A percentile compares a stretch with the other conserved stretches of the same genome.
These are phyloP conservation scores for Paecilomyces variotii DNA, from an alignment of 2,329 filamentous ascomycete genomes.

Conservation along the genomic window DNA sequence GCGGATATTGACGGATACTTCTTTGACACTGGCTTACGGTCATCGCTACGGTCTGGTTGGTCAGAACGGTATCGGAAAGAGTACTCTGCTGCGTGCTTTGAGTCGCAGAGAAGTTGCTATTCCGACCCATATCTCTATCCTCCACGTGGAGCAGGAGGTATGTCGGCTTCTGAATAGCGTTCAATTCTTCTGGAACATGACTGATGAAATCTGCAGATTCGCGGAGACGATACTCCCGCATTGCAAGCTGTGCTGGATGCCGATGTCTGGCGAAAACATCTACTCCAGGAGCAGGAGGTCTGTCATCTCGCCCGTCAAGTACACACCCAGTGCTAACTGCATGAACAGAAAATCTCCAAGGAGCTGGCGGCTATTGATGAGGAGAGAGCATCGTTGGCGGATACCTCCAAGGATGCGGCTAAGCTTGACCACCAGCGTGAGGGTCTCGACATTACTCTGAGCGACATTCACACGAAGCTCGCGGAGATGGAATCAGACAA, in stretches of 20 bases:
- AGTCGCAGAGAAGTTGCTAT: constrained; percentile 90
- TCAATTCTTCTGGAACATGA: not conserved
- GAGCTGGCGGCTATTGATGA: constrained; percentile 70
- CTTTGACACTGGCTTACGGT: constrained; percentile 81
- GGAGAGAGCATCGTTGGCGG: constrained; percentile 71
- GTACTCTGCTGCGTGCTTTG: constrained; percentile 84
- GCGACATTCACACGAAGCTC: constrained; percentile 84
- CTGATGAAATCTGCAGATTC: constrained; percentile 53
- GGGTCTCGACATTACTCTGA: constrained; percentile 80
- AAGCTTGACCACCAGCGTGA: constrained; percentile 81
- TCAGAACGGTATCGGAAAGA: constrained; percentile 98
- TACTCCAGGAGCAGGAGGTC: constrained; percentile 80
- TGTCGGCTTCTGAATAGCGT: constrained; percentile 13
- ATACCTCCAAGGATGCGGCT: constrained; percentile 82
- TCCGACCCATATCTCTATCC: constrained; percentile 94
- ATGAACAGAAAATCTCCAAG: constrained; percentile 59
- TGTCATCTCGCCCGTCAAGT: constrained; percentile 21
- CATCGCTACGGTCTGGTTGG: constrained; percentile 94
- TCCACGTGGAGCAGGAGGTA: constrained; percentile 97
- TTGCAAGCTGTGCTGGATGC: constrained; percentile 93
- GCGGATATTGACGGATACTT: constrained; percentile 85
- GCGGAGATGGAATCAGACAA: constrained; percentile 99
- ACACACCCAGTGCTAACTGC: not conserved
- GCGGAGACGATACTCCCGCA: constrained; percentile 88
- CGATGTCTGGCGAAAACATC: constrained; percentile 95